These are phyloP conservation scores for Boletus coccyginus DNA, from an alignment of 768 basidiomycete species.

Conservation along the genomic window DNA sequence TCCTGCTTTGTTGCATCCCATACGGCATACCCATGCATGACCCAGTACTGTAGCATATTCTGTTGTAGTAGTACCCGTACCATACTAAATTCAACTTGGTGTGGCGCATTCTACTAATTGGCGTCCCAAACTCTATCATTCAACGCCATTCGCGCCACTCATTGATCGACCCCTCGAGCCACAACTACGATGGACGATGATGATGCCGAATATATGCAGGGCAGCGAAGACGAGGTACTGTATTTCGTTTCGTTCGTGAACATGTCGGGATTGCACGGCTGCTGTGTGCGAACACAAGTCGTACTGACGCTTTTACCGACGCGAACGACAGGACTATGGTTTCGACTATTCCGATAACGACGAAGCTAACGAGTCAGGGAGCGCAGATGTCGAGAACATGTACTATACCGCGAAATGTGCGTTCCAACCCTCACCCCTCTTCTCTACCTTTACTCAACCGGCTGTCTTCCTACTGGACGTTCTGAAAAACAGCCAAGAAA, in stretches of 20 bases:
- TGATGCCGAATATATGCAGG: slow-evolving; percentile 93
- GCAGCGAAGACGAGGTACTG: slow-evolving; percentile 78
- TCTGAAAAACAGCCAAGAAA: slow-evolving; percentile 65
- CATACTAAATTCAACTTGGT: not conserved
- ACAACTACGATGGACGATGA: slow-evolving; percentile 74
- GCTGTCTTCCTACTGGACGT: too few species aligned
- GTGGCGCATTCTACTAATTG: slow-evolving; percentile 8
- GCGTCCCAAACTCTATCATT: not conserved
- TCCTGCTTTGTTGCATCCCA: slow-evolving; percentile 13
- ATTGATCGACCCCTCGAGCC: not conserved
- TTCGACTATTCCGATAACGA: slow-evolving; percentile 96
- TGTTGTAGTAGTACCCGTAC: slow-evolving; percentile 18
- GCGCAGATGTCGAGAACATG: slow-evolving; percentile 93
- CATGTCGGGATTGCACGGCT: not conserved
- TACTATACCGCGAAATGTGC: slow-evolving; percentile 97
- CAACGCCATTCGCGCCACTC: slow-evolving; percentile 1
- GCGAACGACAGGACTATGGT: slow-evolving; percentile 71
- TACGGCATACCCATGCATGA: slow-evolving; percentile 29
- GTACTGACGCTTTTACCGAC: slow-evolving; percentile 1
- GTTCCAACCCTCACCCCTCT: slow-evolving; percentile 24
- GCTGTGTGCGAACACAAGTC: not conserved
- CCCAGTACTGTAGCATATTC: slow-evolving; percentile 14
- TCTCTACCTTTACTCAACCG: not conserved
- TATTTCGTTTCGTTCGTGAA: slow-evolving; percentile 11
- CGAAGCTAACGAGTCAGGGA: slow-evolving; percentile 74